Conservation (phyloP, 306 rosid genomes). For the Ormosia emarginata region DNA sequence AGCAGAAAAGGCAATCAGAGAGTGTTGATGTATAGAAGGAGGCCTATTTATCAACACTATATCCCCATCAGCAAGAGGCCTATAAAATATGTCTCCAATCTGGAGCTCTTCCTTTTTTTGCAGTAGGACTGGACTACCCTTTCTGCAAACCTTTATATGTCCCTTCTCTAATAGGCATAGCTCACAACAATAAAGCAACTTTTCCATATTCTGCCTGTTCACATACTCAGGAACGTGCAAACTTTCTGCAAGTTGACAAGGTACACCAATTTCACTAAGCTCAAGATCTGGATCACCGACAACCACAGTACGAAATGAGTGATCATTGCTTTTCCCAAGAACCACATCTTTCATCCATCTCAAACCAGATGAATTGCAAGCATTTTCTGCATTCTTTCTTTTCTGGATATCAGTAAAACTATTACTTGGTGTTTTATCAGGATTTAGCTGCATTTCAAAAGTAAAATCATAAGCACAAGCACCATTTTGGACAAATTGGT, state of each 20-base stretch:
- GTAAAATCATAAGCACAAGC: conserved; percentile 34
- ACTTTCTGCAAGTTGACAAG: conserved; percentile 77
- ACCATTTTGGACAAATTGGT: conserved; percentile 11
- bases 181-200: conserved; percentile 47
- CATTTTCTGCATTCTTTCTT: conserved; percentile 57
- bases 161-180: conserved; percentile 64
- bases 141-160: conserved; percentile 50
- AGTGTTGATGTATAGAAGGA: conserved; percentile 96
- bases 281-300: conserved; percentile 90
- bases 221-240: conserved; percentile 64
- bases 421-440: conserved; percentile 48
- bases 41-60: conserved; percentile 83
- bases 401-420: conserved; percentile 48
- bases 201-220: conserved; percentile 63
- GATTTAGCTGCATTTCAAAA: conserved; percentile 62
- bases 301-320: conserved; percentile 76
- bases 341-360: conserved; percentile 95
- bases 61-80: conserved; percentile 82
- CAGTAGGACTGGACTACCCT: conserved; percentile 42
- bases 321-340: conserved; percentile 88
- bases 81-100: conserved; percentile 66
- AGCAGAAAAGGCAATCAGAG: conserved; percentile 65
- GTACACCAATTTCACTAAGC: conserved; percentile 80
- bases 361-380: conserved; percentile 75
- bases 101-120: conserved; percentile 44